Evolutionary conservation across 176 grass and related monocot species (phyloP).

Genomic region (Pontederia paniculata): DNA sequence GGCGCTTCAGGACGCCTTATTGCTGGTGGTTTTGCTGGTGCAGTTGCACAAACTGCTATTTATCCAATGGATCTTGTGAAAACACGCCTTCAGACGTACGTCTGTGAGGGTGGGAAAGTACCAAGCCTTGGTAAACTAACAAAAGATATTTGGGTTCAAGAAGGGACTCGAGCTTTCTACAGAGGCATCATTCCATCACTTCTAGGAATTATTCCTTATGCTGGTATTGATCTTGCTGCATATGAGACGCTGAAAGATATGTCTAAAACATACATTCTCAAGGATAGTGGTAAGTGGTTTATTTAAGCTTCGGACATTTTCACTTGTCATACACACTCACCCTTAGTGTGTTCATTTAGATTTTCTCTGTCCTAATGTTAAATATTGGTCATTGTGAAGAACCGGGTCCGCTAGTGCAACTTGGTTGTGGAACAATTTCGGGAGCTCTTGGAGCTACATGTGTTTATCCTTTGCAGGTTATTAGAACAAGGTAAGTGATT

Average conservation of each 20-base stretch:
- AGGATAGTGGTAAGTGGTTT: conserved; percentile 49
- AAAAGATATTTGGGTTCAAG: conserved; percentile 61
- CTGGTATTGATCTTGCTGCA: conserved; percentile 80
- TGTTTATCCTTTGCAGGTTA: conserved; percentile 83
- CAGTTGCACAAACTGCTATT: conserved; percentile 61
- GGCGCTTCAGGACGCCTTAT: conserved; percentile 62
- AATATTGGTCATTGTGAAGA: conserved; percentile 35
- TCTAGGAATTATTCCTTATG: conserved; percentile 86
- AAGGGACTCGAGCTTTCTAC: conserved; percentile 80
- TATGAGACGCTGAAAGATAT: conserved; percentile 89
- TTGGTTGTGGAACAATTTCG: conserved; percentile 79
- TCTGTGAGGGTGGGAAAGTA: conserved; percentile 34
- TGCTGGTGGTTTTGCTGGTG: conserved; percentile 75
- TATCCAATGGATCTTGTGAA: conserved; percentile 88
- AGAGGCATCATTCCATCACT: conserved; percentile 74
- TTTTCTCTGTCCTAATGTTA: too few relatives aligned
- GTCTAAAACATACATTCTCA: conserved; percentile 68
- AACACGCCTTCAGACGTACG: conserved; percentile 60
- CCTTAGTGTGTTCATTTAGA: too few relatives aligned
- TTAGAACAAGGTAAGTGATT: conserved; percentile 62
- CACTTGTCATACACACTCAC: not conserved
- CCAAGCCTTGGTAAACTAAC: conserved; percentile 47
- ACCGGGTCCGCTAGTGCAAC: conserved; percentile 68
- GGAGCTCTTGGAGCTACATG: conserved; percentile 81
- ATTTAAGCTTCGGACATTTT: conserved; percentile 10